These are phyloP conservation scores for Fusarium veterinarium DNA, from an alignment of 2,329 filamentous ascomycete species.

Conservation along the genomic window DNA sequence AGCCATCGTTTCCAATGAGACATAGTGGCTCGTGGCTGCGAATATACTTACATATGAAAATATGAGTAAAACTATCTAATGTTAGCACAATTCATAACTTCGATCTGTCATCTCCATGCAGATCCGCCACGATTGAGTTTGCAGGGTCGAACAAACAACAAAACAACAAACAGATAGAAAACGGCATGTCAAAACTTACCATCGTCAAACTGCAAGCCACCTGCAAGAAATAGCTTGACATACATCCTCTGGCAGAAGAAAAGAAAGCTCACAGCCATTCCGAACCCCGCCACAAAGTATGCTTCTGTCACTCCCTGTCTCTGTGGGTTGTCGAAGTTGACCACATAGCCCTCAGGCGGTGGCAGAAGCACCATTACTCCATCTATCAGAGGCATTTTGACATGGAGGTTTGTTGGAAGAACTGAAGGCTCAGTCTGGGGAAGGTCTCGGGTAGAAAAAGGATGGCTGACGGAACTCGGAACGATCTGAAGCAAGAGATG, in stretches of 20 bases:
- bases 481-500: not conserved
- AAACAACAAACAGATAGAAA: not conserved
- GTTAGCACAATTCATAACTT: slow-evolving; percentile 12
- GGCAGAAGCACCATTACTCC: slow-evolving; percentile 29
- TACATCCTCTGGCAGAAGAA: slow-evolving; percentile 45
- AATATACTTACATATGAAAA: slow-evolving; percentile 28
- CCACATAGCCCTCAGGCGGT: slow-evolving; percentile 48
- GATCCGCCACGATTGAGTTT: not conserved
- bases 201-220: slow-evolving; percentile 44
- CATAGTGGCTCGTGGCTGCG: too few relatives aligned
- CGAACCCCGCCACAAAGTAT: slow-evolving; percentile 39
- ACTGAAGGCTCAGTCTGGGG: not conserved
- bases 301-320: slow-evolving; percentile 36
- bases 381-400: slow-evolving; percentile 33
- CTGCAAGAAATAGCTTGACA: slow-evolving; percentile 38
- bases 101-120: not conserved
- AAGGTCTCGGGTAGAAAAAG: not conserved
- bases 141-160: not conserved
- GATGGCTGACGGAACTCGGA: not conserved
- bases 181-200: slow-evolving; percentile 25
- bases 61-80: slow-evolving; percentile 26
- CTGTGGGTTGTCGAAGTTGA: slow-evolving; percentile 50
- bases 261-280: slow-evolving; percentile 33
- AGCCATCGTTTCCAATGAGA: not conserved
- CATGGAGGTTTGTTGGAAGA: not conserved